Conservation (phyloP, 345 rosid species). For the Conringia planisiliqua region DNA sequence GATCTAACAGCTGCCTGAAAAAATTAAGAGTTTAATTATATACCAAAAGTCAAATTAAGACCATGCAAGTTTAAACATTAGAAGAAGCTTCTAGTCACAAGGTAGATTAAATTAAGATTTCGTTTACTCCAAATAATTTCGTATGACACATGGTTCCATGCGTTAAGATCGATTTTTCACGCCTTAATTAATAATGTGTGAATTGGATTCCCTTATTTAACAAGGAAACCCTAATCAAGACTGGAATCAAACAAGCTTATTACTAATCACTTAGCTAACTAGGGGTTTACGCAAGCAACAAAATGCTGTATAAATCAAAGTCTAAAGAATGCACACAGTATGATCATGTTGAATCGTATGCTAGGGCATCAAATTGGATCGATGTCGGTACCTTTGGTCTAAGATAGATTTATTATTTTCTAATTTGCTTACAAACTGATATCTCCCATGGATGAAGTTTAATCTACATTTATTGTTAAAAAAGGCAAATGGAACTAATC, state of each 20-base stretch:
- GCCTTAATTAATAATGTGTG: neutral
- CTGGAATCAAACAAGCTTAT: constrained; percentile 8
- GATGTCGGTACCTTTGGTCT: neutral
- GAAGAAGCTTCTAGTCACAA: neutral
- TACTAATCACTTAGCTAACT: constrained; percentile 18
- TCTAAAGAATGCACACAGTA: neutral
- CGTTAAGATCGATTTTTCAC: neutral
- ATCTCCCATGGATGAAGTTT: neutral
- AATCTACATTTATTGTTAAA: neutral
- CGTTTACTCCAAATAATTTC: neutral
- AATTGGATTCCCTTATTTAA: neutral
- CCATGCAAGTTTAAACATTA: neutral
- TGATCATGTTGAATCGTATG: neutral
- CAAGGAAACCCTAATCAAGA: neutral
- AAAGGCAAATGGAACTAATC: neutral
- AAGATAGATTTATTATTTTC: neutral
- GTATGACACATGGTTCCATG: neutral
- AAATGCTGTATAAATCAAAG: neutral
- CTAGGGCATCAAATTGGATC: neutral
- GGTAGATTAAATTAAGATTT: neutral
- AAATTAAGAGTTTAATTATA: neutral
- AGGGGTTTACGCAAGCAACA: constrained; percentile 25
- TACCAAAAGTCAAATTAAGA: neutral
- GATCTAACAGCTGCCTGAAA: neutral
- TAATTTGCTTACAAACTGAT: neutral